phyloP scores from a whole-genome alignment of 345 rosid species.

The Brassica cretica region DNA sequence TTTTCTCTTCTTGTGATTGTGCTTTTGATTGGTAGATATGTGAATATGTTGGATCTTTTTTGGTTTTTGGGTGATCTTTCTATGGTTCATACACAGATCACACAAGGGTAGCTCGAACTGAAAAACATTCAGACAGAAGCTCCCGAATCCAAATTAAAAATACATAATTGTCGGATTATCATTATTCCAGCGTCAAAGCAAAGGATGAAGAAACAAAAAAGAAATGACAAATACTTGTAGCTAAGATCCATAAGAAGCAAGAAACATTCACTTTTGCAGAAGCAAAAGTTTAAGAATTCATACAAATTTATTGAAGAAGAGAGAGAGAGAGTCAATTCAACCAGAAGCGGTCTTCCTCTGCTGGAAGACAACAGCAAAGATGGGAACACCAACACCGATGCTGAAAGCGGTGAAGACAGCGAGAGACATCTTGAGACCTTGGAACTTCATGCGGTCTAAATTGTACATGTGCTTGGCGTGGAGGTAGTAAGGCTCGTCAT shows the following conservation, averaged over 20 bases:
- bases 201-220: background rate
- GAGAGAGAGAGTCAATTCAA: conserved; percentile 25
- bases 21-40: conserved; percentile 6
- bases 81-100: background rate
- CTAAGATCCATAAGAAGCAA: conserved; percentile 24
- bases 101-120: background rate
- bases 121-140: background rate
- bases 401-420: conserved; percentile 85
- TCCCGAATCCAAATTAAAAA: background rate
- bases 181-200: conserved; percentile 20
- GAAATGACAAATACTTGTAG: conserved; percentile 18
- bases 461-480: conserved; percentile 99
- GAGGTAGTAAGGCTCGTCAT: conserved; percentile 75
- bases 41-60: conserved; percentile 21
- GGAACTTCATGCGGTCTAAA: conserved; percentile 87
- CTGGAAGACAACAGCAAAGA: conserved; percentile 92
- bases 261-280: conserved; percentile 14
- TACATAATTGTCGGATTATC: background rate
- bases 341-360: conserved; percentile 86
- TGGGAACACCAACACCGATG: conserved; percentile 77
- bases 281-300: conserved; percentile 1
- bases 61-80: background rate
- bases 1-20: conserved; percentile 19
- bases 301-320: conserved; percentile 34
- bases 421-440: conserved; percentile 77